These are phyloP conservation scores for Lactifluus hygrophoroides DNA, from an alignment of 768 basidiomycete species.

Conservation along the genomic window DNA sequence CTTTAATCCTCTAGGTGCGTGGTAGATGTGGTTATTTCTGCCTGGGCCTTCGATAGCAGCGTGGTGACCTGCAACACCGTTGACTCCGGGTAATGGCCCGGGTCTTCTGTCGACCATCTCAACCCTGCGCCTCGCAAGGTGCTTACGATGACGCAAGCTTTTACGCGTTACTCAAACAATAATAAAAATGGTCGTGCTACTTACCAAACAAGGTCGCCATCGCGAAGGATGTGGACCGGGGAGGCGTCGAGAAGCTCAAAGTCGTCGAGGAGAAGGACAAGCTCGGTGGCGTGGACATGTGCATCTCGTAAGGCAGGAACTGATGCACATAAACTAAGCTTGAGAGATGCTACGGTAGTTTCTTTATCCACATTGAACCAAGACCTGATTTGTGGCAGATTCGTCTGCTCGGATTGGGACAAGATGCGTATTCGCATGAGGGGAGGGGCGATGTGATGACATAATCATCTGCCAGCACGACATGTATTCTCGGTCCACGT, in stretches of 20 bases:
- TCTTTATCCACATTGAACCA: constrained; percentile 14
- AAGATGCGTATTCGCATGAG: constrained; percentile 18
- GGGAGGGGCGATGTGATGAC: constrained; percentile 1
- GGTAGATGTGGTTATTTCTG: background rate
- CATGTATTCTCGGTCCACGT: too few species aligned
- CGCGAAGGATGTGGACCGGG: constrained; percentile 12
- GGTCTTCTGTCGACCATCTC: constrained; percentile 8
- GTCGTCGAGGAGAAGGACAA: constrained; percentile 17
- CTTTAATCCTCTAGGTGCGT: background rate
- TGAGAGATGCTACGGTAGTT: constrained; percentile 1
- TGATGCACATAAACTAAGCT: constrained; percentile 8
- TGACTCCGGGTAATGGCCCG: background rate
- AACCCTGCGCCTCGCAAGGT: constrained; percentile 7
- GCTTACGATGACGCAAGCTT: constrained; percentile 10
- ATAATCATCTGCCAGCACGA: constrained; percentile 11
- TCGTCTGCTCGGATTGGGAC: constrained; percentile 5
- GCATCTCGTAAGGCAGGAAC: constrained; percentile 13
- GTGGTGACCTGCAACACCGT: background rate
- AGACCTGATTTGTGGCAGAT: constrained; percentile 16
- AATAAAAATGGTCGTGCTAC: background rate
- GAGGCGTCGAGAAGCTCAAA: constrained; percentile 18
- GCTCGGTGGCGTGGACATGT: background rate
- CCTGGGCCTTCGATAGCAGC: background rate
- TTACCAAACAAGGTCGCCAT: constrained; percentile 18
- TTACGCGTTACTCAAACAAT: background rate